Base-by-base conservation (phyloP, 345 rosid species). In the Linum tenue region DNA sequence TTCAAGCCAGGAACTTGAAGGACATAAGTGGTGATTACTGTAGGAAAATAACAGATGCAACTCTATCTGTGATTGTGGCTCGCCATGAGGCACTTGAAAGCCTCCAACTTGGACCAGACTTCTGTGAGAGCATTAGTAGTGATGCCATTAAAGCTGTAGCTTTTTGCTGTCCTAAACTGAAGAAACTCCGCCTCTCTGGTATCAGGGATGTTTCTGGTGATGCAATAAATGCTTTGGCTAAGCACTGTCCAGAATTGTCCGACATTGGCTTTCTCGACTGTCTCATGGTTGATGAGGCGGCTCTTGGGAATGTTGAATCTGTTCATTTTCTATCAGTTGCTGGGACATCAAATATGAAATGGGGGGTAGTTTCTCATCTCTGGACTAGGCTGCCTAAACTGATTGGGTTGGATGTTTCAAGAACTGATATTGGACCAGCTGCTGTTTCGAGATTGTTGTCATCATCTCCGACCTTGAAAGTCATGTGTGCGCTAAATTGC, bases 91-190 rank as follows among this genome's bases (percentile, higher is more conserved):
- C 57, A 4, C 86, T 89, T 35, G 94, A 87, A 73, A 85, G 89
- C 71, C 89, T 89, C 58, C 91, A 85, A 69, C 88, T 89, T 41
- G 96, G 94, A 67, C 91, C 94, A 0, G 96, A 87, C 35, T 85
- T 87, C 61, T 89, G 94, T 50, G 91, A 89, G 79, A 87, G 79
- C 76, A 77, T 89, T 80, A 85, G 85, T 36, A 82, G 94, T 73
- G 91, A 87, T 76, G 88, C 96, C 31, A 78, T 89, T 14, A 84
- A 77, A 76, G 83, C 84, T 68, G 70, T 75, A 38, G 91, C 96
- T 7, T 59, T 84, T 63, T 89, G 94, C 69, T 89, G 94, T 75
- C 84, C 85, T 14, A 89, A 76, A 69, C 80, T 87, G 76, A 78
- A 67, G 69, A 87, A 84, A 72, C 96, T 89, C 64, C 78, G 86